These are phyloP conservation scores for Endocladia muricata DNA, from an alignment of 31 red algal genomes.

Conservation along the genomic window DNA sequence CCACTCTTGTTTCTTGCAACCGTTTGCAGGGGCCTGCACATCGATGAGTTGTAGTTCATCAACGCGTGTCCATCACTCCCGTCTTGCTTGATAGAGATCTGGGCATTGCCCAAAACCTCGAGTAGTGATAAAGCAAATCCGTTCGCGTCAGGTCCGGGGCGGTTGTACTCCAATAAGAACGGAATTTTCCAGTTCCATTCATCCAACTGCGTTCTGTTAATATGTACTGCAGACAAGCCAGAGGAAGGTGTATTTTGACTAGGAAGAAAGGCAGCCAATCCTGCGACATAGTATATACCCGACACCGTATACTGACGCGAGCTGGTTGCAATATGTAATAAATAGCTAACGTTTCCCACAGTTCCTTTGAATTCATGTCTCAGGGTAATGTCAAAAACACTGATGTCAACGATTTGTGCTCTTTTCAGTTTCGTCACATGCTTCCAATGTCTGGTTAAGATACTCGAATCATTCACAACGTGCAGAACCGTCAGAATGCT, in stretches of 20 bases:
- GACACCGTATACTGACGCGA: not conserved
- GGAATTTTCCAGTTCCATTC: too few species aligned
- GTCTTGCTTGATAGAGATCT: not conserved
- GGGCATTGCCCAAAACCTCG: not conserved
- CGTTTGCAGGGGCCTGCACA: not conserved
- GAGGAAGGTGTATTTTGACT: too few species aligned
- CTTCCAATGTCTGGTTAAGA: not conserved
- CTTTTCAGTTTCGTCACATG: not conserved
- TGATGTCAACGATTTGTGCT: not conserved
- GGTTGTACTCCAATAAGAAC: not conserved
- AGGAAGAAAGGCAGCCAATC: not conserved
- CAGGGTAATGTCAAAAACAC: not conserved
- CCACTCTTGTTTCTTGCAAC: not conserved
- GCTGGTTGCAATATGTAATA: not conserved
- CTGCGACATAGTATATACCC: not conserved
- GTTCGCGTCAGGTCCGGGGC: not conserved
- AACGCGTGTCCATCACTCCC: not conserved
- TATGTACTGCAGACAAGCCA: too few species aligned
- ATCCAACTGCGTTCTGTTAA: too few species aligned
- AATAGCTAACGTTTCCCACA: not conserved
- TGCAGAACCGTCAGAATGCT: not conserved
- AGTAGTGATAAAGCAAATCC: not conserved
- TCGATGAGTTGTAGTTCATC: not conserved
- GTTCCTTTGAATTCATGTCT: not conserved
- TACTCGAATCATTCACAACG: not conserved